Evolutionary conservation across 148 eudicot genomes (phyloP).

Genomic region (Linanthus parryae): DNA sequence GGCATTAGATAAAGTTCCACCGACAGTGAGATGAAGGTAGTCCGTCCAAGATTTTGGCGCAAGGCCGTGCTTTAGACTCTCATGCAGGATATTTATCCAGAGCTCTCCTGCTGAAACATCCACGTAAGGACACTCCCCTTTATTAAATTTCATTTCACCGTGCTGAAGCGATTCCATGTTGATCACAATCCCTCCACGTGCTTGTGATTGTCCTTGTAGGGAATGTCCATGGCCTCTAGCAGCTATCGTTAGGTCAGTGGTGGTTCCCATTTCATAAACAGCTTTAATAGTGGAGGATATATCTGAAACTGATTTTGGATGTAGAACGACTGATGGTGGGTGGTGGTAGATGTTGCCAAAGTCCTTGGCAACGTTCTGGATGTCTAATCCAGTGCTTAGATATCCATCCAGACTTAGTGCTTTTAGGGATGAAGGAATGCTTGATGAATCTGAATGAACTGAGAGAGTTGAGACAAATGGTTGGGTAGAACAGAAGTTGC

Average conservation of each 20-base stretch:
- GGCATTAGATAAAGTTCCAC: conserved; percentile 93
- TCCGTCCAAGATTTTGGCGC: conserved; percentile 97
- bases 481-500: conserved; percentile 43
- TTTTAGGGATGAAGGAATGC: conserved; percentile 27
- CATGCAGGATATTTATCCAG: conserved; percentile 85
- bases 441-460: conserved; percentile 19
- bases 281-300: conserved; percentile 53
- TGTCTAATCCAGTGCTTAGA: conserved; percentile 35
- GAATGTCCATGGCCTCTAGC: conserved; percentile 98
- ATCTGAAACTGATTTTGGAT: conserved; percentile 72
- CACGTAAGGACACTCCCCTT: conserved; percentile 51
- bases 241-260: conserved; percentile 58
- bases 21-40: conserved; percentile 88
- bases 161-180: conserved; percentile 74
- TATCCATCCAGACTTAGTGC: conserved; percentile 44
- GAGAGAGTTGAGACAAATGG: conserved; percentile 33
- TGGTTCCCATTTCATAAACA: conserved; percentile 55
- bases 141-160: conserved; percentile 45
- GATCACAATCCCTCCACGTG: conserved; percentile 61
- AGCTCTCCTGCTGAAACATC: conserved; percentile 85
- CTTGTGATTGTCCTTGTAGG: conserved; percentile 81
- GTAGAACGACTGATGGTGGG: conserved; percentile 57
- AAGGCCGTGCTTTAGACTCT: conserved; percentile 67
- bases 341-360: conserved; percentile 65
- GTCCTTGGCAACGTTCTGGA: conserved; percentile 53